These are phyloP conservation scores for Zangia roseola DNA, from an alignment of 768 basidiomycete species.

Conservation along the genomic window DNA sequence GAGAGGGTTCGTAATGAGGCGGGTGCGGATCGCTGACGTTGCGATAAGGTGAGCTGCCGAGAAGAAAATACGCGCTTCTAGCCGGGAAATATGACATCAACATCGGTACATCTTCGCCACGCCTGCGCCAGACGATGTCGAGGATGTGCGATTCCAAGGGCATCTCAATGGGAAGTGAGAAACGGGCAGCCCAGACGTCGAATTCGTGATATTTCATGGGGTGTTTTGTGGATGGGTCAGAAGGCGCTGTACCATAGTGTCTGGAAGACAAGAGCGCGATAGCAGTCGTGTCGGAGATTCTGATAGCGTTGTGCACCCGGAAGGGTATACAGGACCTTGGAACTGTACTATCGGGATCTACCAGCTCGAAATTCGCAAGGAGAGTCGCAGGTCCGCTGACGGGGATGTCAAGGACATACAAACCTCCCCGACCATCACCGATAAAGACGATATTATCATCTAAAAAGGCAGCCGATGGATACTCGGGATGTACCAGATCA, in stretches of 20 bases:
- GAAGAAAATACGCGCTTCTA: constrained; percentile 49
- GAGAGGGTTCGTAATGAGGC: constrained; percentile 52
- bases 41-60: constrained; percentile 58
- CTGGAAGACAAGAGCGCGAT: constrained; percentile 61
- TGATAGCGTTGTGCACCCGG: constrained; percentile 36
- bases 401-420: constrained; percentile 57
- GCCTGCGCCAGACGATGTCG: constrained; percentile 65
- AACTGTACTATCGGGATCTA: constrained; percentile 13
- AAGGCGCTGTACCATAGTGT: constrained; percentile 35
- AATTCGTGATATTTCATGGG: constrained; percentile 44
- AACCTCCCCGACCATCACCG: constrained; percentile 67
- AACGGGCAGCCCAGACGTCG: constrained; percentile 62
- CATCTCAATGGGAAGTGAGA: constrained; percentile 44
- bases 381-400: constrained; percentile 40
- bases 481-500: constrained; percentile 56
- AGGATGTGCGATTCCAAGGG: constrained; percentile 36
- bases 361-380: constrained; percentile 53
- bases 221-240: constrained; percentile 15
- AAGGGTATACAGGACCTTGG: constrained; percentile 38
- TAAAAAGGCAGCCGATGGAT: constrained; percentile 68
- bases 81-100: constrained; percentile 48
- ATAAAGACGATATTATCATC: constrained; percentile 49
- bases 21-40: constrained; percentile 33
- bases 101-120: constrained; percentile 69
- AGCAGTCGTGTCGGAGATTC: constrained; percentile 37